Evolutionary conservation across 169 alveolate species (phyloP).

Genomic region (Cryptosporidium sp.): DNA sequence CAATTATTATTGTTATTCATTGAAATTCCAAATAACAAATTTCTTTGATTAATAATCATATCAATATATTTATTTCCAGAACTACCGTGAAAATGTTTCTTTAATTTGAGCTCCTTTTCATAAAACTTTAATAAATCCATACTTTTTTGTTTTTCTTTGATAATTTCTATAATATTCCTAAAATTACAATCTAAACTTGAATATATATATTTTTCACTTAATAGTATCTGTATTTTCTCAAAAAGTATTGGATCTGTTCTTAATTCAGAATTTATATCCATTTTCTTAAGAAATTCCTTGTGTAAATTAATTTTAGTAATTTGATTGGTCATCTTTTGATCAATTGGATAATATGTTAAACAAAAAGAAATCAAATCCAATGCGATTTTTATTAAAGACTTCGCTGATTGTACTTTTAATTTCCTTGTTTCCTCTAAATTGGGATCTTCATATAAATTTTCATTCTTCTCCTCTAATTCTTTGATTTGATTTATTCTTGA

Average conservation of each 20-base stretch:
- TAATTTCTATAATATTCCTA: not conserved
- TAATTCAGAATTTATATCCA: not conserved
- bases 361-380: not conserved
- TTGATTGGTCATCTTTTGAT: no score
- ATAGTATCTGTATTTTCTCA: not conserved
- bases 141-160: not conserved
- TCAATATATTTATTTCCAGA: not conserved
- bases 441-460: not conserved
- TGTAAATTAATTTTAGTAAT: not conserved
- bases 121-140: not conserved
- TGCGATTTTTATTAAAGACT: not conserved
- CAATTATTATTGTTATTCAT: not conserved
- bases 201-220: not conserved
- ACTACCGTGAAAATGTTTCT: not conserved
- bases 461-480: not conserved
- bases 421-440: not conserved
- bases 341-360: not conserved
- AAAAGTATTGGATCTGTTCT: not conserved
- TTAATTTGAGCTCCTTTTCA: no score
- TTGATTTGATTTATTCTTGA: not conserved
- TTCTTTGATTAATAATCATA: not conserved
- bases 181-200: slow-evolving; percentile 11
- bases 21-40: not conserved
- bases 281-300: not conserved
- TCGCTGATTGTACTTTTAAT: not conserved